Conservation (phyloP, 2,329 filamentous ascomycete species). For the Arthroderma sp. region DNA sequence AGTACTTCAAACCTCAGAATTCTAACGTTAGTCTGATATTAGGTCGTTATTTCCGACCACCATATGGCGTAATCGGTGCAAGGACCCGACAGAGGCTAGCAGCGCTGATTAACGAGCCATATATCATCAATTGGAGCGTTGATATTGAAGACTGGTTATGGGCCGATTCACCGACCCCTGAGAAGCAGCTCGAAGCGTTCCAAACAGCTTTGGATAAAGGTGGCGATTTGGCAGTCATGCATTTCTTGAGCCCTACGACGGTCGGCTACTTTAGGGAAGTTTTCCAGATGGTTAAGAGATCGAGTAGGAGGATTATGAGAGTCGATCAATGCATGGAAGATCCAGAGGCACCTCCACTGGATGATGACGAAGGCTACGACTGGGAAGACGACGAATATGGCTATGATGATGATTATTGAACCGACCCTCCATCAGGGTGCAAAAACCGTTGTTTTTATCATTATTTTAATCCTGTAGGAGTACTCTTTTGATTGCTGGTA, state of each 20-base stretch:
- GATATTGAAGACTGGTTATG: conserved; percentile 61
- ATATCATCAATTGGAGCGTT: conserved; percentile 55
- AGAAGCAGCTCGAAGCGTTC: conserved; percentile 55
- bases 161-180: conserved; percentile 47
- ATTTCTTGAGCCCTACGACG: conserved; percentile 53
- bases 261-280: conserved; percentile 52
- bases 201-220: conserved; percentile 49
- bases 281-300: conserved; percentile 50
- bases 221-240: conserved; percentile 54
- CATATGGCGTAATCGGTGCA: conserved; percentile 55
- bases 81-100: conserved; percentile 52
- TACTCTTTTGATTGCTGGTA: too few species aligned
- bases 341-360: conserved; percentile 39
- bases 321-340: conserved; percentile 55
- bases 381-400: too few species aligned
- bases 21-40: conserved; percentile 11
- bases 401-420: too few species aligned
- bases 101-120: conserved; percentile 37
- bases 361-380: neutral
- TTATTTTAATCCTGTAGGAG: too few species aligned
- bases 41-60: conserved; percentile 53
- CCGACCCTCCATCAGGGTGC: too few species aligned
- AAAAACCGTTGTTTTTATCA: too few species aligned
- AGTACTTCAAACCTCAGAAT: neutral
- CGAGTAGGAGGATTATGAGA: conserved; percentile 52